phyloP scores from a whole-genome alignment of 2,329 filamentous ascomycete genomes.

The Lojkania enalia region DNA sequence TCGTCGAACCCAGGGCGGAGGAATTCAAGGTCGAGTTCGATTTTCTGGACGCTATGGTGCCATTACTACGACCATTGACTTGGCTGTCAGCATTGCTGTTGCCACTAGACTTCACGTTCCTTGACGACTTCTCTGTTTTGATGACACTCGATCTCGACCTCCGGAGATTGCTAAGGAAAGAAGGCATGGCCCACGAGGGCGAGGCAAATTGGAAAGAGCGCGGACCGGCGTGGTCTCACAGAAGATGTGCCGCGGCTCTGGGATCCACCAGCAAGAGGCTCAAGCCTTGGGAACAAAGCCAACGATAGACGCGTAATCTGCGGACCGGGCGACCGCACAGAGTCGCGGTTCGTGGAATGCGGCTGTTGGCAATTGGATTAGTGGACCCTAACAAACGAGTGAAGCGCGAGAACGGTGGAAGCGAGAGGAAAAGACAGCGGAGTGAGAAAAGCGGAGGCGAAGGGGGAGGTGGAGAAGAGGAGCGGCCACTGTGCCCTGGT shows the following conservation, averaged over 20 bases:
- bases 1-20: conserved; percentile 63
- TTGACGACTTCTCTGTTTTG: conserved; percentile 28
- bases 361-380: background rate
- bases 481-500: background rate
- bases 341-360: background rate
- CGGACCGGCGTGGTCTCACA: background rate
- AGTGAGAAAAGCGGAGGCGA: background rate
- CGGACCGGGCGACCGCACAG: background rate
- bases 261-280: background rate
- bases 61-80: conserved; percentile 55
- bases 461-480: background rate
- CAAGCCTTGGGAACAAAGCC: conserved; percentile 1
- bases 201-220: background rate
- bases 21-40: conserved; percentile 66
- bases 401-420: background rate
- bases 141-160: conserved; percentile 75
- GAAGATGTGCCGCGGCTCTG: background rate
- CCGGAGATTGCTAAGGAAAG: conserved; percentile 76
- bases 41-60: conserved; percentile 60
- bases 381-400: conserved; percentile 4
- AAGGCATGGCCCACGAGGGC: conserved; percentile 45
- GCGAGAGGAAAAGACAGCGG: conserved; percentile 2
- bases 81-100: conserved; percentile 24
- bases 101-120: conserved; percentile 13
- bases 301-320: conserved; percentile 5